Base-by-base conservation (phyloP, 129 eudicot genomes). In the Pulicaria dysenterica region DNA sequence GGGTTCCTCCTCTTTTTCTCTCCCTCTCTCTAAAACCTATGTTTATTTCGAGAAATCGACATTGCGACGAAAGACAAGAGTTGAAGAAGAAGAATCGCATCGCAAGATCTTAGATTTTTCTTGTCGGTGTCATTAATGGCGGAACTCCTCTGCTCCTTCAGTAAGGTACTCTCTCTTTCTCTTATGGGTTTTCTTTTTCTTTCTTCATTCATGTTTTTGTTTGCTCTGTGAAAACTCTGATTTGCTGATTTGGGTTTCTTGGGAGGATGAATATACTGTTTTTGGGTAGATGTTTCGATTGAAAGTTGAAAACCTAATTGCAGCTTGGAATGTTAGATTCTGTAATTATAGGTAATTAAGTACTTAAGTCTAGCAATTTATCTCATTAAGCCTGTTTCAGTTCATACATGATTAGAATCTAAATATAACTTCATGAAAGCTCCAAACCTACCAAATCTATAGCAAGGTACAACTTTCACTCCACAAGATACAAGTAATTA, bases 61-160 rank as follows among this genome's bases (percentile, higher is more conserved):
- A 41, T 58, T 77, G 39, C 39, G 17, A 64, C 8, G 58, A 14
- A 43, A 58, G 44, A 37, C 17, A 55, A 6, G 62, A 72, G 67
- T 57, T 72, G 59, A 5, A 10, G 48, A 5, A 10, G 48, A 12
- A 24, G 53, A 41, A 0, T 66, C 42, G 7, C 12, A 46, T 67
- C 74, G 11, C 59, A 59, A 77, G 81, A 69, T 77, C 81, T 58
- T 70, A 24, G 57, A 67, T 8, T 77, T 59, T 64, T 0, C 16
- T 34, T 37, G 9, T 38, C 12, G 48, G 16, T 46, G 9, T 74
- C 47, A 7, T 58, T 69, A 69, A 77, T 77, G 81, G 72, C 50
- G 31, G 81, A 77, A 42, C 40, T 77, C 6, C 42, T 77, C 17
- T 77, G 63, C 58, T 61, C 81, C 24, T 77, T 77, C 50, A 51